Conservation (phyloP, 2,329 filamentous ascomycete genomes). For the Elsinoe necatrix region DNA sequence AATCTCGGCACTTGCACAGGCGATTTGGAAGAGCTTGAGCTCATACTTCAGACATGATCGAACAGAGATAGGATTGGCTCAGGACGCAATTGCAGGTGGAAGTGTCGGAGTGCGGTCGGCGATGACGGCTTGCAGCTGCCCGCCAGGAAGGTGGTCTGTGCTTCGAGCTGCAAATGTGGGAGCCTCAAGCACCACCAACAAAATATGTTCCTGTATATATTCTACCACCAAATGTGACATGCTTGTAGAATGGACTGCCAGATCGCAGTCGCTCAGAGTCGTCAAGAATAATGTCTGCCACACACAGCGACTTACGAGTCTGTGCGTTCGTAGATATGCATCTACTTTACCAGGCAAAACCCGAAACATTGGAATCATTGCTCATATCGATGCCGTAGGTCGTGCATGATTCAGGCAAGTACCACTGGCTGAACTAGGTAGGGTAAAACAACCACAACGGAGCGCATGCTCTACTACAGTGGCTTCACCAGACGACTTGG, state of each 20-base stretch:
- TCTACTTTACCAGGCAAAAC: constrained; percentile 37
- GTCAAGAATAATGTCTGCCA: background rate
- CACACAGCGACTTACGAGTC: background rate
- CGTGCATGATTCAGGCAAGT: background rate
- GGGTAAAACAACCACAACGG: constrained; percentile 96
- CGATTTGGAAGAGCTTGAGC: constrained; percentile 15
- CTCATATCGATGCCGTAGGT: constrained; percentile 82
- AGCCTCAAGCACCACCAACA: background rate
- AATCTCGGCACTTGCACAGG: constrained; percentile 25
- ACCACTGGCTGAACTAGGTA: constrained; percentile 24
- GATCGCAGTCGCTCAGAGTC: background rate
- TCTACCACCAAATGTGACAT: background rate
- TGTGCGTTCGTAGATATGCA: constrained; percentile 10
- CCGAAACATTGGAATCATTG: constrained; percentile 95
- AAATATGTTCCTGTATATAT: background rate
- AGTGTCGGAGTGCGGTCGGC: constrained; percentile 4
- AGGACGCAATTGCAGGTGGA: constrained; percentile 5
- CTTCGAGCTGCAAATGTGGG: constrained; percentile 7
- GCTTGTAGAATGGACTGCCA: background rate
- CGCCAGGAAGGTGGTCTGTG: background rate
- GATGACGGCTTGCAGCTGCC: constrained; percentile 12
- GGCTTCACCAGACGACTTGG: constrained; percentile 81
- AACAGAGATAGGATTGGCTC: background rate
- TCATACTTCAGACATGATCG: constrained; percentile 14
- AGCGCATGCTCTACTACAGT: constrained; percentile 97